Base-by-base conservation (phyloP, 208 protist genomes). In the Acanthamoeba sp. region DNA sequence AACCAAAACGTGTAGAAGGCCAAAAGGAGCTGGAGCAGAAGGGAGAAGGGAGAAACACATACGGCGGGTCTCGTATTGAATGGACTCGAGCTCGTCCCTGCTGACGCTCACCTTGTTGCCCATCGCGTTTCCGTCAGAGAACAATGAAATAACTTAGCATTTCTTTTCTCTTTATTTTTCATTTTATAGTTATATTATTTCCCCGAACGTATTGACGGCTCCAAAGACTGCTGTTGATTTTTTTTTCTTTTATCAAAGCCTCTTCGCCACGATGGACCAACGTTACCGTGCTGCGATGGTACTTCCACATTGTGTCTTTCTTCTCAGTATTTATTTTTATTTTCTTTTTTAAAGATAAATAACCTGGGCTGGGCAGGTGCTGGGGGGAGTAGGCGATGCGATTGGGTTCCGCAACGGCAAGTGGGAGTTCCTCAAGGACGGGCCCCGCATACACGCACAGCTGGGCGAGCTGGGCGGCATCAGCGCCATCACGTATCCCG, bases 381-480 rank as follows among this genome's bases (percentile, higher is more conserved):
- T 96, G 29, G 91, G 78, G 27, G 95, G 66, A 20, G 93, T 95
- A n/a, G 95, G 95, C 40, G 95, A 95, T 82, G 55, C 95, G 27
- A 87, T 95, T 50, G 94, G 94, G 5, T 95, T 89, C 94, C 50
- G 55, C 16, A 95, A 95, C 55, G 85, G 87, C 36, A 62, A 36
- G 36, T 93, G 94, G 94, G 78, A 87, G 78, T 87, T 87, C 50
- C n/a, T 52, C 10, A 52, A 59, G 48, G 50, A 87, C 38, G 78
- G 78, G 1, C 36, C 42, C 10, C 42, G 50, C 48, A 87, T 87
- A 6, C 78, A 87, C 32, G 78, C 42, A 29, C 78, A 87, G 50
- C 27, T 87, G 78, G 50, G 50, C 42, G 78, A 87, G 32, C 24
- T 87, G 32, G 50, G 48, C 78, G 42, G 48, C 50, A 38, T 62